Conservation (phyloP, 768 basidiomycete genomes). For the Russula ochroleuca region DNA sequence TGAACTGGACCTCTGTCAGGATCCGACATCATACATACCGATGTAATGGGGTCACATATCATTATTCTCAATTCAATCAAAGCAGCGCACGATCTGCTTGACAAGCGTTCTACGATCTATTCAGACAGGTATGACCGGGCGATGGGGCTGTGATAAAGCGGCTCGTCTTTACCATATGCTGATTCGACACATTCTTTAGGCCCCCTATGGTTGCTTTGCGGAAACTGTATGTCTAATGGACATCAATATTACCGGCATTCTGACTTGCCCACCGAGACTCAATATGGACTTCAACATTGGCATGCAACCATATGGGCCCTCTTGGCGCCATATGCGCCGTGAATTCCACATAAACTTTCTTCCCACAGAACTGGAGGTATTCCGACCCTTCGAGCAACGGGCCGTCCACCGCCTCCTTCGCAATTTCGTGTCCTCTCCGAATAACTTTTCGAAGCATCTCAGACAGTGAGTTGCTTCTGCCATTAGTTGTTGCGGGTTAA, state of each 20-base stretch:
- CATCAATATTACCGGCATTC: background rate
- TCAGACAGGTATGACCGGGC: constrained; percentile 15
- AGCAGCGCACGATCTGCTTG: constrained; percentile 31
- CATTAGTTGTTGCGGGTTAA: background rate
- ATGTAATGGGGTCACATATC: constrained; percentile 27
- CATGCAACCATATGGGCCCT: background rate
- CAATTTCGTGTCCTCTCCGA: background rate
- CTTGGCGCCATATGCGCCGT: background rate
- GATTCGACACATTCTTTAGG: background rate
- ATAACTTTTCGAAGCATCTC: constrained; percentile 34
- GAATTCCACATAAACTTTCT: background rate
- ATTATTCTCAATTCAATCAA: constrained; percentile 29
- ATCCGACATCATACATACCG: constrained; percentile 28
- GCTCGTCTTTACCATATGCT: background rate
- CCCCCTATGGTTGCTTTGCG: constrained; percentile 6
- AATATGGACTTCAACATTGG: background rate
- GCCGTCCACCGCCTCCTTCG: background rate
- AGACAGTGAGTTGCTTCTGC: constrained; percentile 36
- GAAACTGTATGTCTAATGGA: background rate
- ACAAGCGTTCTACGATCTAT: constrained; percentile 29
- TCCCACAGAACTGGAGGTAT: background rate
- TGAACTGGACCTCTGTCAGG: background rate
- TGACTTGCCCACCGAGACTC: background rate
- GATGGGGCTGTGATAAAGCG: background rate
- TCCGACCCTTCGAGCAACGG: background rate